These are phyloP conservation scores for Paraglomus brasilianum DNA, from an alignment of 192 early-diverging fungal species.

Conservation along the genomic window DNA sequence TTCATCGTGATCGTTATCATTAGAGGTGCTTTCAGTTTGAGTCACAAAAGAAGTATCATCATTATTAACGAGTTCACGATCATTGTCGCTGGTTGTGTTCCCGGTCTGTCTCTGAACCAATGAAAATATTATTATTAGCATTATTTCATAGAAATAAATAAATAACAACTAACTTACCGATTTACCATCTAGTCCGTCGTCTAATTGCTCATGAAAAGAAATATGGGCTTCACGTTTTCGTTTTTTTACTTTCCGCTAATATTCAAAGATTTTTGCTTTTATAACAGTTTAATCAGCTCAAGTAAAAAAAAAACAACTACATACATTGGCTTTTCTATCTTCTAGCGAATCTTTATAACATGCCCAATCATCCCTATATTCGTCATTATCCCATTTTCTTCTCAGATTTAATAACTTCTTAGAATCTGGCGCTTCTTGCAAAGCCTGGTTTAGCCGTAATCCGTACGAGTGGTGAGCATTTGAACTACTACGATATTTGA, in stretches of 20 bases:
- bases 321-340: too few relatives aligned
- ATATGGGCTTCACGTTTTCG: slow-evolving; percentile 8
- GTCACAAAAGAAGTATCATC: too few relatives aligned
- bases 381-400: background rate
- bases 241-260: slow-evolving; percentile 14
- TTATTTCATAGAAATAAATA: too few relatives aligned
- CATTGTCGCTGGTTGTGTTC: too few relatives aligned
- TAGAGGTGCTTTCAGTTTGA: too few relatives aligned
- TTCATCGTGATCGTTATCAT: too few relatives aligned
- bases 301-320: too few relatives aligned
- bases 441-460: slow-evolving; percentile 20
- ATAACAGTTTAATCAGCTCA: too few relatives aligned
- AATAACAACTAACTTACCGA: too few relatives aligned
- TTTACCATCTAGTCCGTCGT: slow-evolving; percentile 13
- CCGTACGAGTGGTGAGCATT: background rate
- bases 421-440: background rate
- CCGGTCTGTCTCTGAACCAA: too few relatives aligned
- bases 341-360: background rate
- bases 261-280: background rate
- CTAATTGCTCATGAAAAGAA: slow-evolving; percentile 16
- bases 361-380: slow-evolving; percentile 18
- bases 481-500: slow-evolving; percentile 13
- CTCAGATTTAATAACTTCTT: slow-evolving; percentile 18
- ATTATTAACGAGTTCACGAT: too few relatives aligned
- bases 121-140: too few relatives aligned